Conservation (phyloP, 2,329 filamentous ascomycete species). For the Emmonsiellopsis sp. region DNA sequence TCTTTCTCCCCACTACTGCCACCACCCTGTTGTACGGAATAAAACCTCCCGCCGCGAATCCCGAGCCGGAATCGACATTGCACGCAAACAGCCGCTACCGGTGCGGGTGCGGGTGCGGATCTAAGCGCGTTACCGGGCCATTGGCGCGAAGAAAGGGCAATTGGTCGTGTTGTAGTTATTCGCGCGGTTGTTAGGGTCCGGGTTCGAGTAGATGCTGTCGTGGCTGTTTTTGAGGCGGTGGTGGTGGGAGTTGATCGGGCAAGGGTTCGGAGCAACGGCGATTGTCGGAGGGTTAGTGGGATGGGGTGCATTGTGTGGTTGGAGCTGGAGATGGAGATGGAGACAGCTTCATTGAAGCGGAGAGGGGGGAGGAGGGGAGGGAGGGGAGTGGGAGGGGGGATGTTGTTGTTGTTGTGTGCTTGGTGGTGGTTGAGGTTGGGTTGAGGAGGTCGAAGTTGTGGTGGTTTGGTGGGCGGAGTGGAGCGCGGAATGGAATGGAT, state of each 20-base stretch:
- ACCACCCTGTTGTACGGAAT: slow-evolving; percentile 18
- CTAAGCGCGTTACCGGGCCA: background rate
- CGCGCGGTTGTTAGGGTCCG: background rate
- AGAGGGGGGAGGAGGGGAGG: slow-evolving; percentile 1
- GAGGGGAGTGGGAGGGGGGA: background rate
- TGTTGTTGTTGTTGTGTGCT: too few relatives aligned
- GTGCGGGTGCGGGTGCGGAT: slow-evolving; percentile 10
- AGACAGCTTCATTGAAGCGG: slow-evolving; percentile 8
- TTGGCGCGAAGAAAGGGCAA: background rate
- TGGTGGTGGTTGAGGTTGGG: too few relatives aligned
- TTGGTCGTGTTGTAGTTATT: background rate
- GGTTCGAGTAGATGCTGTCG: slow-evolving; percentile 12
- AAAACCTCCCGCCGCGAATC: slow-evolving; percentile 8
- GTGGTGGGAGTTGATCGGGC: slow-evolving; percentile 17
- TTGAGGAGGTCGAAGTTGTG: background rate
- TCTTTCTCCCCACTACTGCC: slow-evolving; percentile 15
- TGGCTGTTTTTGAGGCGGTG: slow-evolving; percentile 15
- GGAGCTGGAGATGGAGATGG: slow-evolving; percentile 4
- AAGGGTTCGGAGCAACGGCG: slow-evolving; percentile 18
- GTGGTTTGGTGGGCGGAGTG: background rate
- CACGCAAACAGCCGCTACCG: slow-evolving; percentile 25
- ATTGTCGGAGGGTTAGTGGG: slow-evolving; percentile 32
- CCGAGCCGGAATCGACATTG: slow-evolving; percentile 31
- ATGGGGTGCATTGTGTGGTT: slow-evolving; percentile 28
- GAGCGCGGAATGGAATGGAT: background rate